phyloP scores from a whole-genome alignment of 768 basidiomycete genomes.

The Boletus subcaerulescens region DNA sequence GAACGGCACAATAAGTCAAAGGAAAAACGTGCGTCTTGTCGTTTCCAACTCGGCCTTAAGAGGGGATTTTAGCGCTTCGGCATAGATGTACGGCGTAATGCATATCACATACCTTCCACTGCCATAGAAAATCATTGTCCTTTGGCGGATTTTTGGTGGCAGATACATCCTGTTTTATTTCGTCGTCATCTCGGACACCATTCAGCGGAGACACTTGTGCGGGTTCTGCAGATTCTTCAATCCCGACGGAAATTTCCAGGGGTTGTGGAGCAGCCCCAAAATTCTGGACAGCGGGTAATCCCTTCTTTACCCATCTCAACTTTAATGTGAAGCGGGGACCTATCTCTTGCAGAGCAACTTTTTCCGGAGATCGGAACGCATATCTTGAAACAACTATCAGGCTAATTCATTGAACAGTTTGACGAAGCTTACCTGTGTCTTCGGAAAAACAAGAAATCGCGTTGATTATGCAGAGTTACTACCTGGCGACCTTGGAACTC shows the following conservation, averaged over 20 bases:
- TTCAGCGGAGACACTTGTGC: constrained; percentile 15
- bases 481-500: constrained; percentile 97
- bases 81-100: neutral
- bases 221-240: constrained; percentile 28
- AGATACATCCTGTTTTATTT: constrained; percentile 9
- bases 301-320: constrained; percentile 83
- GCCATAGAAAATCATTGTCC: constrained; percentile 81
- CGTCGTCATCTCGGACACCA: constrained; percentile 15
- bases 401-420: neutral
- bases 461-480: constrained; percentile 94
- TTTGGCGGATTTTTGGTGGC: constrained; percentile 47
- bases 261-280: constrained; percentile 61
- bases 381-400: constrained; percentile 50
- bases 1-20: constrained; percentile 41
- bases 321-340: constrained; percentile 97
- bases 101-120: constrained; percentile 71
- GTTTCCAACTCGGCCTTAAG: constrained; percentile 89
- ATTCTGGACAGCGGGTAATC: constrained; percentile 76
- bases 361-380: constrained; percentile 88
- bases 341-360: constrained; percentile 93
- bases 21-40: constrained; percentile 85
- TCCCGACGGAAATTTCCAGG: constrained; percentile 49
- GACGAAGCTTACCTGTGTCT: constrained; percentile 71
- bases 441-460: constrained; percentile 97
- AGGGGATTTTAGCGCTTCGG: neutral